These are phyloP conservation scores for Lablab purpureus DNA, from an alignment of 306 rosid species.

Conservation along the genomic window DNA sequence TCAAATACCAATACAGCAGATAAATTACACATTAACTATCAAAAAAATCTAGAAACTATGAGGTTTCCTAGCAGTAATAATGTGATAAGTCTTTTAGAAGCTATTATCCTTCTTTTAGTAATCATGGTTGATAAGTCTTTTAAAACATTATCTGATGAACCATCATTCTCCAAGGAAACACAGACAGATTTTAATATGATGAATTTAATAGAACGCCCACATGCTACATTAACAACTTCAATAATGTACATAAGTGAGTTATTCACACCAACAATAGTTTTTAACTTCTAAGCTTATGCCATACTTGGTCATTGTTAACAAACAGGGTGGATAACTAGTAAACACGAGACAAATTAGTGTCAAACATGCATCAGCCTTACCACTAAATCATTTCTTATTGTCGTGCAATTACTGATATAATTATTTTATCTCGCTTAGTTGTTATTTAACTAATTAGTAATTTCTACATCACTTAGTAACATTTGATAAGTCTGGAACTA, in stretches of 20 bases:
- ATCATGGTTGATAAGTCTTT: neutral
- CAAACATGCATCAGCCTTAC: neutral
- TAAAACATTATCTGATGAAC: slow-evolving; percentile 16
- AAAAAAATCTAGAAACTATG: neutral
- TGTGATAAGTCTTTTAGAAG: neutral
- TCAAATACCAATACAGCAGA: slow-evolving; percentile 26
- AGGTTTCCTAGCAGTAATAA: slow-evolving; percentile 10
- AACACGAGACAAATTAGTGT: neutral
- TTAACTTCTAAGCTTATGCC: too few relatives aligned
- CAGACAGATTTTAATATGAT: slow-evolving; percentile 18
- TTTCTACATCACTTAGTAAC: neutral
- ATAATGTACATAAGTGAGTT: neutral
- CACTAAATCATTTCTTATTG: neutral
- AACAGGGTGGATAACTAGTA: slow-evolving; percentile 10
- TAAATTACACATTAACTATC: neutral
- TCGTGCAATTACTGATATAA: neutral
- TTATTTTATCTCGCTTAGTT: neutral
- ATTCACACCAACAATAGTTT: neutral
- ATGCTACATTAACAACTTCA: neutral
- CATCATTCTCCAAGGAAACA: slow-evolving; percentile 14
- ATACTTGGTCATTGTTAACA: neutral
- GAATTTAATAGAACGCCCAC: neutral
- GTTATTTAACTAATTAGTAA: neutral
- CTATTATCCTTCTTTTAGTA: too few relatives aligned
- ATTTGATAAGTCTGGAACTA: slow-evolving; percentile 2